Conservation (phyloP, 345 rosid genomes). For the Cardamine occulta region DNA sequence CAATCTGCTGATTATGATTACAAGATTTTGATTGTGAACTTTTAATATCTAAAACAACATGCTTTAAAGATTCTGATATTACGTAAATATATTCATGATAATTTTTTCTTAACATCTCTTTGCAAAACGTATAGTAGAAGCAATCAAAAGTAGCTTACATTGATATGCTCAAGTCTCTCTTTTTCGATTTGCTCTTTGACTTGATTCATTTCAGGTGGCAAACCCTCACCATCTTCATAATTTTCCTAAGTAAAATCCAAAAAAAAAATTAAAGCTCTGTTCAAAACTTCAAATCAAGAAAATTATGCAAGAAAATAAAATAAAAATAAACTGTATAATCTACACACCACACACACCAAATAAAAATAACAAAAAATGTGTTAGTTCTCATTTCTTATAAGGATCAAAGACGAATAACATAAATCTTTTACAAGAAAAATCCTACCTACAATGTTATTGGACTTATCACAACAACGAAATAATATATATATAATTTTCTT, state of each 20-base stretch:
- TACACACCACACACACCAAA: not conserved
- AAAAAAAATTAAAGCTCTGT: not conserved
- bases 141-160: conserved; percentile 36
- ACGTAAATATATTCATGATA: not conserved
- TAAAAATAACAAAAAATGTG: not conserved
- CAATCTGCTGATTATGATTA: too few relatives aligned
- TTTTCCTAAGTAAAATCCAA: conserved; percentile 48
- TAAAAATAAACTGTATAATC: not conserved
- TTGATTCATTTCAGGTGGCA: conserved; percentile 59
- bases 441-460: not conserved
- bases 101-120: not conserved
- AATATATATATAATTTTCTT: not conserved
- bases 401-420: conserved; percentile 21
- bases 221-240: conserved; percentile 54
- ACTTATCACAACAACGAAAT: not conserved
- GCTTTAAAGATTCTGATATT: not conserved
- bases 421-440: not conserved
- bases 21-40: not conserved
- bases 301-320: not conserved
- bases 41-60: not conserved
- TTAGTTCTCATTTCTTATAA: not conserved
- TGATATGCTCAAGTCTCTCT: conserved; percentile 56
- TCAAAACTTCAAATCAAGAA: not conserved
- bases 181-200: conserved; percentile 67
- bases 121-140: not conserved